These are phyloP conservation scores for Ogataea philodendri DNA, from an alignment of 805 yeast genomes.

Conservation along the genomic window DNA sequence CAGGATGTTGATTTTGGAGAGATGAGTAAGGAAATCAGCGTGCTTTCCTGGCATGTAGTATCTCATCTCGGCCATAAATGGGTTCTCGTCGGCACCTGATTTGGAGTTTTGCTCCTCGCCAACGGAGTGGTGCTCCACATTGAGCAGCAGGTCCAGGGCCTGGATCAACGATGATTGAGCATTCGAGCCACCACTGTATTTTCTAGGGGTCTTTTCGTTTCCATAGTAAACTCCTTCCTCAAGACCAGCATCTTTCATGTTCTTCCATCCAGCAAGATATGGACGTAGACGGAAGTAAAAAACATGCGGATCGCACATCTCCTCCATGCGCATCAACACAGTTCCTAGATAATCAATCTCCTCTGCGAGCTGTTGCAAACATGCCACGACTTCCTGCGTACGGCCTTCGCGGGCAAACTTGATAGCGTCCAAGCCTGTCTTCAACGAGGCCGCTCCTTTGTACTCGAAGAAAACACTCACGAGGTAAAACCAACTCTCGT, in stretches of 20 bases:
- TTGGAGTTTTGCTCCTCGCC: constrained; percentile 39
- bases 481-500: constrained; percentile 91
- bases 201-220: constrained; percentile 51
- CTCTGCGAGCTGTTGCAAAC: constrained; percentile 68
- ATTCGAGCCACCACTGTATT: constrained; percentile 86
- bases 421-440: constrained; percentile 66
- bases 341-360: constrained; percentile 71
- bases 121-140: constrained; percentile 75
- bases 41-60: constrained; percentile 88
- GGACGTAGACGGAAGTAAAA: constrained; percentile 87
- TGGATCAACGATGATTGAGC: constrained; percentile 92
- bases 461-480: constrained; percentile 85
- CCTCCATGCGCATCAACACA: constrained; percentile 78
- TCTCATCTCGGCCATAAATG: constrained; percentile 80
- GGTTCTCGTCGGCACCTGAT: constrained; percentile 34
- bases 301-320: constrained; percentile 91
- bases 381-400: constrained; percentile 37
- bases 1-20: constrained; percentile 57
- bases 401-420: constrained; percentile 50
- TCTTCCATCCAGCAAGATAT: constrained; percentile 90
- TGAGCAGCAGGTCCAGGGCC: constrained; percentile 73
- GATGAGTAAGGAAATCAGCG: constrained; percentile 63
- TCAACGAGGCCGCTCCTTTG: constrained; percentile 70
- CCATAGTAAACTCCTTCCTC: constrained; percentile 77
- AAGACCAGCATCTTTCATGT: constrained; percentile 84